Evolutionary conservation across 2,329 filamentous ascomycete species (phyloP).

Genomic region (Arthrobotrys megalospora): DNA sequence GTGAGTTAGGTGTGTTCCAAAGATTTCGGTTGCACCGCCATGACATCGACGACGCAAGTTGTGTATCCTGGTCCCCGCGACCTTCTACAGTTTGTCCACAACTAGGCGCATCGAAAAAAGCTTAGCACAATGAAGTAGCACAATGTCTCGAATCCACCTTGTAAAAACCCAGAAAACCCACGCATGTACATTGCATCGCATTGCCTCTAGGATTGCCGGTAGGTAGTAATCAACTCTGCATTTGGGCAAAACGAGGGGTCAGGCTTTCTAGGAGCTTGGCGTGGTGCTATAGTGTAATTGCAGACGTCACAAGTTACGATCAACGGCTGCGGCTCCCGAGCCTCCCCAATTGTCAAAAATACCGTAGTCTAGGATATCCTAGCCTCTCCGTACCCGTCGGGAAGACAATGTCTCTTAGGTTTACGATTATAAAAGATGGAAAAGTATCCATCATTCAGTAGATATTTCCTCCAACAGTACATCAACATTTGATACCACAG

Average conservation of each 20-base stretch:
- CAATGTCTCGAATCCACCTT: neutral
- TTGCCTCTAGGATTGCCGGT: neutral
- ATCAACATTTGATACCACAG: neutral
- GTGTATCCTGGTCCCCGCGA: neutral
- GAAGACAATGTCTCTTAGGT: neutral
- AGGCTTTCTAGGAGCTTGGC: neutral
- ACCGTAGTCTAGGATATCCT: neutral
- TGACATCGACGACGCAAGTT: constrained; percentile 26
- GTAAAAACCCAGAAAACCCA: neutral
- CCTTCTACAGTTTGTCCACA: neutral
- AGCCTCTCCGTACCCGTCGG: neutral
- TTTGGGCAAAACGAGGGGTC: neutral
- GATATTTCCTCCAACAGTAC: neutral
- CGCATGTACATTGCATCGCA: too few relatives aligned
- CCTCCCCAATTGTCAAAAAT: neutral
- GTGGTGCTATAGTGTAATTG: neutral
- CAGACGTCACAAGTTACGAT: constrained; percentile 49
- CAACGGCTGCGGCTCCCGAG: constrained; percentile 34
- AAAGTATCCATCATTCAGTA: too few relatives aligned
- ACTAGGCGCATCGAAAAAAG: constrained; percentile 1
- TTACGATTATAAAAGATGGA: constrained; percentile 2
- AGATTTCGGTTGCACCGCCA: constrained; percentile 5
- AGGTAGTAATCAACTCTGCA: neutral
- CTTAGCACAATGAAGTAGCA: neutral
- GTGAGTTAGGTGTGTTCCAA: neutral